phyloP scores from a whole-genome alignment of 306 rosid species.

The Vigna nakashimae region DNA sequence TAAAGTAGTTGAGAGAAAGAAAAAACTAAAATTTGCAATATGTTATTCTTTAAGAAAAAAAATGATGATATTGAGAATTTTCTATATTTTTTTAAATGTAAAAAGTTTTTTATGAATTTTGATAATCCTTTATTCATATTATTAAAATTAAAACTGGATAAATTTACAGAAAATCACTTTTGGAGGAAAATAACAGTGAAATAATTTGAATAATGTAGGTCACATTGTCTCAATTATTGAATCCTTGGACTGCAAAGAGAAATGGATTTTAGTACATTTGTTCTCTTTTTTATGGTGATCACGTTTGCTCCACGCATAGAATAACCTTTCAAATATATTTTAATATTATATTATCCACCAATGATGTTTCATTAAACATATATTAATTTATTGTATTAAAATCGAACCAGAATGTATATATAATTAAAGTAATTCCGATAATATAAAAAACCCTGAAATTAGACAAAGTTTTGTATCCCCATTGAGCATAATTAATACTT shows the following conservation, averaged over 20 bases:
- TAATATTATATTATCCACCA: not conserved
- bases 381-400: not conserved
- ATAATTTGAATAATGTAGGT: not conserved
- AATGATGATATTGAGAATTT: too few relatives aligned
- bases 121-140: too few relatives aligned
- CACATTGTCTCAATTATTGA: constrained; percentile 4
- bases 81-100: too few relatives aligned
- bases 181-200: not conserved
- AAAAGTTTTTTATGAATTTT: too few relatives aligned
- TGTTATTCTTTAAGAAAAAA: too few relatives aligned
- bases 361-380: not conserved
- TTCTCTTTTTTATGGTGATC: not conserved
- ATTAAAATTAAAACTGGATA: too few relatives aligned
- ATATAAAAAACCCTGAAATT: not conserved
- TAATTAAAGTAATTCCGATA: not conserved
- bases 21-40: too few relatives aligned
- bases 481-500: not conserved
- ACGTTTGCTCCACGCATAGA: not conserved
- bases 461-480: too few relatives aligned
- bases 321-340: constrained; percentile 5
- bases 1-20: too few relatives aligned
- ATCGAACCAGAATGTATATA: not conserved
- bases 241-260: not conserved
- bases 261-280: constrained; percentile 17
- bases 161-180: too few relatives aligned